phyloP scores from a whole-genome alignment of 352 stramenopile genomes.

The Globisporangium spiculum region DNA sequence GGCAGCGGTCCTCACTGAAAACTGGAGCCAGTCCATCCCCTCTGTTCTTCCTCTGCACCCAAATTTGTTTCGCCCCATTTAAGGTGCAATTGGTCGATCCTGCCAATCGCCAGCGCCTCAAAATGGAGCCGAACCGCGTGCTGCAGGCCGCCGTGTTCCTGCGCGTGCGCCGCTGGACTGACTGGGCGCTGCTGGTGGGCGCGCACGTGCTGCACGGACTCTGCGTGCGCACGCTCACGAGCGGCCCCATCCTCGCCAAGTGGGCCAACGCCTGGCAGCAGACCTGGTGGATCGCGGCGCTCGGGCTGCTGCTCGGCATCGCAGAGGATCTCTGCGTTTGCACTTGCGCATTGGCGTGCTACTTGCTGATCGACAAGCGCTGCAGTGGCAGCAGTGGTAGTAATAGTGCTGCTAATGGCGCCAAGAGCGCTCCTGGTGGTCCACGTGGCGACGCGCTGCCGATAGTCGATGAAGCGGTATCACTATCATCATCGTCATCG shows the following conservation, averaged over 20 bases:
- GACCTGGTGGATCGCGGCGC: constrained; percentile 25
- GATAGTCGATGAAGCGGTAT: neutral
- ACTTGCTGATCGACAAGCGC: constrained; percentile 32
- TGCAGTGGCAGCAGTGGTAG: neutral
- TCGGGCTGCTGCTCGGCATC: constrained; percentile 39
- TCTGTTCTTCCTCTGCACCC: too few species aligned
- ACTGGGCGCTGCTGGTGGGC: constrained; percentile 31
- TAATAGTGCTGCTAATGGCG: neutral
- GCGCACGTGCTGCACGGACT: constrained; percentile 35
- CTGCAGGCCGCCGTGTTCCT: constrained; percentile 36
- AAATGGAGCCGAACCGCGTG: neutral
- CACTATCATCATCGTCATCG: neutral
- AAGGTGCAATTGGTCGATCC: too few species aligned
- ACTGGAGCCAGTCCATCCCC: too few species aligned
- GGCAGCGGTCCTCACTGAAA: too few species aligned
- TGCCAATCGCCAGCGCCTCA: neutral
- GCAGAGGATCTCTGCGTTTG: constrained; percentile 52
- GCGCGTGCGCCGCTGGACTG: constrained; percentile 43
- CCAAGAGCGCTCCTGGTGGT: neutral
- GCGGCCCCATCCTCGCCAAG: constrained; percentile 33
- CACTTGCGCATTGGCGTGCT: constrained; percentile 21
- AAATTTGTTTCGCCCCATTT: neutral
- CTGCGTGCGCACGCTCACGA: constrained; percentile 28
- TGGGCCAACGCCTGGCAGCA: constrained; percentile 58
- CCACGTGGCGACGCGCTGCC: neutral